phyloP scores from a whole-genome alignment of 306 rosid genomes.

The Arachis hypogaea region DNA sequence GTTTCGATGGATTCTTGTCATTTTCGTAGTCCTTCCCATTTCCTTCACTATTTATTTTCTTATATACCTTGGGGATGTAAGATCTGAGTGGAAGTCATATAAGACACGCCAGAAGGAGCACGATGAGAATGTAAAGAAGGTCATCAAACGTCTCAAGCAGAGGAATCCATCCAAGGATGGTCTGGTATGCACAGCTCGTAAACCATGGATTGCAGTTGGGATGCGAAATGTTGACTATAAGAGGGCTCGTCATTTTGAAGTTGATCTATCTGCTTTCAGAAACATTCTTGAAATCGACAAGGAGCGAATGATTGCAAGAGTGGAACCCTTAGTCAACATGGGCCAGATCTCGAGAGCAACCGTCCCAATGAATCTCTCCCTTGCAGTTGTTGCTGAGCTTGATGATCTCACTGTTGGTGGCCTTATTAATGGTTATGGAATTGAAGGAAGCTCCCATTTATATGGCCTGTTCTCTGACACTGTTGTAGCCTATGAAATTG shows the following conservation, averaged over 20 bases:
- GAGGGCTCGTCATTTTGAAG: slow-evolving; percentile 96
- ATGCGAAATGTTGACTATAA: slow-evolving; percentile 98
- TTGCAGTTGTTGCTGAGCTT: slow-evolving; percentile 95
- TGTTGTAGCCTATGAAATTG: slow-evolving; percentile 85
- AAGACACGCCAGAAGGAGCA: slow-evolving; percentile 87
- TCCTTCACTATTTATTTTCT: slow-evolving; percentile 85
- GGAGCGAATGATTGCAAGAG: slow-evolving; percentile 81
- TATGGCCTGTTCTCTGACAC: slow-evolving; percentile 92
- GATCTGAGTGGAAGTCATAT: slow-evolving; percentile 89
- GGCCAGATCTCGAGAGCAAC: slow-evolving; percentile 90
- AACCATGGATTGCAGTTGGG: slow-evolving; percentile 97
- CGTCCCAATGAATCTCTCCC: slow-evolving; percentile 85
- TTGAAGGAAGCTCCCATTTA: slow-evolving; percentile 96
- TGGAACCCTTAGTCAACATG: slow-evolving; percentile 97
- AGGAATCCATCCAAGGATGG: slow-evolving; percentile 87
- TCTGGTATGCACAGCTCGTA: slow-evolving; percentile 96
- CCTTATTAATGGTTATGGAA: slow-evolving; percentile 95
- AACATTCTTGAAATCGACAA: slow-evolving; percentile 75
- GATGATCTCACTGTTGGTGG: slow-evolving; percentile 99
- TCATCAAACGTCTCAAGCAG: slow-evolving; percentile 83
- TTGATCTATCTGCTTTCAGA: slow-evolving; percentile 83
- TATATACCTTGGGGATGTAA: slow-evolving; percentile 83
- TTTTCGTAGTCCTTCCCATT: slow-evolving; percentile 91
- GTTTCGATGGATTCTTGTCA: slow-evolving; percentile 88
- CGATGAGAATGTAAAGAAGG: slow-evolving; percentile 84